A percentile compares a stretch with the other conserved stretches of the same genome.
phyloP scores from a whole-genome alignment of 148 eudicot species.

The Rhododendron henanense region DNA sequence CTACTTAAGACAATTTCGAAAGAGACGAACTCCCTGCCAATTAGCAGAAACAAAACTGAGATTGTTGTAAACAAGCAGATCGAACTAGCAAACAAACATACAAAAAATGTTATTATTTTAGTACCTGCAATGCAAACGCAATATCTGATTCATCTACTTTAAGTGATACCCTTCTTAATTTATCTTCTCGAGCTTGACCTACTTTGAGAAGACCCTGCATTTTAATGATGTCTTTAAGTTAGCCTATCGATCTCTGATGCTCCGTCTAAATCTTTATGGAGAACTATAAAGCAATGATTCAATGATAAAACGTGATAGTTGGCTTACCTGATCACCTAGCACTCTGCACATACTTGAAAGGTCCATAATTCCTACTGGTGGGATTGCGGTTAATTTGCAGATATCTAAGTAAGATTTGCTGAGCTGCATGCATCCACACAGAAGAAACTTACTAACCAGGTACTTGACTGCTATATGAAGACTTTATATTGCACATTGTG shows the following conservation, averaged over 20 bases:
- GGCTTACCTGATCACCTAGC: slow-evolving; percentile 78
- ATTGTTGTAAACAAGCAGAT: background rate
- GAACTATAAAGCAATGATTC: background rate
- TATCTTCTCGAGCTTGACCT: slow-evolving; percentile 65
- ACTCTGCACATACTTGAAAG: slow-evolving; percentile 88
- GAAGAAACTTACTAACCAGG: slow-evolving; percentile 7
- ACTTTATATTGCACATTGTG: background rate
- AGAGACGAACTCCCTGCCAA: slow-evolving; percentile 80
- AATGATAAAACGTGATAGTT: background rate
- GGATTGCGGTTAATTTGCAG: slow-evolving; percentile 64
- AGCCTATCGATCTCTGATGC: background rate
- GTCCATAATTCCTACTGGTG: slow-evolving; percentile 71
- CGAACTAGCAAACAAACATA: background rate
- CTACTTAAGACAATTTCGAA: slow-evolving; percentile 81
- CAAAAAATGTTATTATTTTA: background rate
- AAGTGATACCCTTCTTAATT: slow-evolving; percentile 58
- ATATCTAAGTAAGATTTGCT: slow-evolving; percentile 64
- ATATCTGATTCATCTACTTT: slow-evolving; percentile 82
- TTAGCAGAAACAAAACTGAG: slow-evolving; percentile 3
- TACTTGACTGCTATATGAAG: background rate
- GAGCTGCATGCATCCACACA: slow-evolving; percentile 55
- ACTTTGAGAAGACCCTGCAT: slow-evolving; percentile 80
- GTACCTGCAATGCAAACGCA: slow-evolving; percentile 84
- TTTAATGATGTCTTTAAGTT: slow-evolving; percentile 7
- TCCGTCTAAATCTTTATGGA: background rate